These are phyloP conservation scores for Pseudogymnoascus sp. DNA, from an alignment of 2,329 filamentous ascomycete species.

Conservation along the genomic window DNA sequence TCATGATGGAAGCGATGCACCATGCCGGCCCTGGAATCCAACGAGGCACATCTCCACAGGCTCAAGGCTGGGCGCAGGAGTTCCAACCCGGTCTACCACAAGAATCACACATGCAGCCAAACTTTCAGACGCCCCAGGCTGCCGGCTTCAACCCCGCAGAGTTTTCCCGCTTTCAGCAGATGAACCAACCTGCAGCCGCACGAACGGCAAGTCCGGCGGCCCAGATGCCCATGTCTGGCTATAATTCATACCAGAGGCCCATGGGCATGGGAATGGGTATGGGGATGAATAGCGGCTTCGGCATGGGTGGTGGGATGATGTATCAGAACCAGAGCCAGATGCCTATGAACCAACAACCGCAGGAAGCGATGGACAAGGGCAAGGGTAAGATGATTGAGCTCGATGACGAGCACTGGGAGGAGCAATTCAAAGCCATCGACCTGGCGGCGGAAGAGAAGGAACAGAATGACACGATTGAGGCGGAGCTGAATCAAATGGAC, in stretches of 20 bases:
- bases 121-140: conserved; percentile 50
- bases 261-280: conserved; percentile 43
- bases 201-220: conserved; percentile 51
- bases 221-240: conserved; percentile 34
- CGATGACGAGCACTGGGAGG: conserved; percentile 91
- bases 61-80: conserved; percentile 53
- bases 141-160: conserved; percentile 71
- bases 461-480: conserved; percentile 28
- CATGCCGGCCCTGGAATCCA: conserved; percentile 21
- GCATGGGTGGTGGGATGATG: conserved; percentile 44
- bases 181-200: conserved; percentile 48
- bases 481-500: conserved; percentile 83
- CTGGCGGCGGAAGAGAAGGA: conserved; percentile 44
- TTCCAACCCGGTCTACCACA: conserved; percentile 46
- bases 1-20: conserved; percentile 22
- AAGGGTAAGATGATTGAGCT: conserved; percentile 94
- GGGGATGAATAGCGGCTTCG: conserved; percentile 39
- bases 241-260: conserved; percentile 48
- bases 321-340: conserved; percentile 34
- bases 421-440: conserved; percentile 87
- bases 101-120: conserved; percentile 63
- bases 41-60: conserved; percentile 27
- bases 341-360: conserved; percentile 30
- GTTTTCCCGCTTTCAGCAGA: conserved; percentile 78
- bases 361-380: conserved; percentile 46